Percentiles rank a stretch among this genome's conserved stretches.
Conservation (phyloP, 805 yeast species). For the Wickerhamiella qilinensis region DNA sequence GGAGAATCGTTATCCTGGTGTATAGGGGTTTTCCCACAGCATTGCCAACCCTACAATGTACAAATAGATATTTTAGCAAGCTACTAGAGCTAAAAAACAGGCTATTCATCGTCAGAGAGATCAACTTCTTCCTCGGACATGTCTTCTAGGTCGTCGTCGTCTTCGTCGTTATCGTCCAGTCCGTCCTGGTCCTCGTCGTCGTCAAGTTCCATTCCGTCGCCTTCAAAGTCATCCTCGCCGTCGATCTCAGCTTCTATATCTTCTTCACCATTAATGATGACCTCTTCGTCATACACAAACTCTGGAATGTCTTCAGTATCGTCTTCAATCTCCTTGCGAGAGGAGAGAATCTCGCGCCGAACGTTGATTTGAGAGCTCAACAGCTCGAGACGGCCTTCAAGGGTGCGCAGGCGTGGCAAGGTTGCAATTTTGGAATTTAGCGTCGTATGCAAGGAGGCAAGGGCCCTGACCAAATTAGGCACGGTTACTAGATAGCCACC, state of each 20-base stretch:
- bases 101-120: constrained; percentile 19
- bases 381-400: constrained; percentile 75
- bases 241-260: constrained; percentile 26
- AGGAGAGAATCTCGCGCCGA: constrained; percentile 33
- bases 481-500: constrained; percentile 46
- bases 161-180: constrained; percentile 23
- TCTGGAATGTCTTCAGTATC: constrained; percentile 23
- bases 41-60: too few species aligned
- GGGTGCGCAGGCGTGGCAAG: constrained; percentile 52
- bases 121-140: constrained; percentile 20
- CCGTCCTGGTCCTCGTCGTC: constrained; percentile 24
- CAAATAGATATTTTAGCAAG: background rate
- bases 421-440: constrained; percentile 39
- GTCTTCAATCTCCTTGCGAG: constrained; percentile 23
- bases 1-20: too few species aligned
- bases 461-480: constrained; percentile 35
- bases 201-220: constrained; percentile 26
- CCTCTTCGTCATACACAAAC: constrained; percentile 24
- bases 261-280: constrained; percentile 32
- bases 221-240: constrained; percentile 22
- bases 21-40: too few species aligned
- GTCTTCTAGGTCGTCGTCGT: constrained; percentile 23
- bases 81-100: constrained; percentile 6
- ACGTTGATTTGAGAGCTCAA: constrained; percentile 59
- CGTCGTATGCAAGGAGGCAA: constrained; percentile 41